phyloP scores from a whole-genome alignment of 2,329 filamentous ascomycete species.

The Aphanocladium album region DNA sequence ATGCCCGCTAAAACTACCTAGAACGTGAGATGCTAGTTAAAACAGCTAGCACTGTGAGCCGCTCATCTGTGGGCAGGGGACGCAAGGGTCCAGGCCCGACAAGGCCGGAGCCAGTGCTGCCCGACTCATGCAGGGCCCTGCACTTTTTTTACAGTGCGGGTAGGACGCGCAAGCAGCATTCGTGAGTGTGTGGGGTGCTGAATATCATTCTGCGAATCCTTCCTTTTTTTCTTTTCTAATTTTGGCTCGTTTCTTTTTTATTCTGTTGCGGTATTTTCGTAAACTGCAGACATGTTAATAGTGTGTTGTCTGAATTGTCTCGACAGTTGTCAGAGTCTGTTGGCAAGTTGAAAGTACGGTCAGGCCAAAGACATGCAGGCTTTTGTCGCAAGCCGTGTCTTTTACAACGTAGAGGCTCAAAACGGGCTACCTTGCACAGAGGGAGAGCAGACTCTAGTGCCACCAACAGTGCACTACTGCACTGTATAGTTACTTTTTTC shows the following conservation, averaged over 20 bases:
- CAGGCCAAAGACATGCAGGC: constrained; percentile 4
- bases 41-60: background rate
- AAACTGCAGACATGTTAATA: background rate
- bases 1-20: background rate
- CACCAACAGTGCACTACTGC: background rate
- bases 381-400: too few relatives aligned
- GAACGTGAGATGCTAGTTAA: background rate
- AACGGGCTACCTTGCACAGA: too few relatives aligned
- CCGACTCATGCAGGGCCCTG: background rate
- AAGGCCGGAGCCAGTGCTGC: background rate
- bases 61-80: background rate
- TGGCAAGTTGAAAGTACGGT: background rate
- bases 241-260: background rate
- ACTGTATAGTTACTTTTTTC: background rate
- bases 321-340: background rate
- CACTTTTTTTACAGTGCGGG: background rate
- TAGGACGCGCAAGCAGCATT: too few relatives aligned
- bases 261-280: too few relatives aligned
- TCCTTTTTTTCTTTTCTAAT: too few relatives aligned
- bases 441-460: background rate
- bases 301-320: background rate
- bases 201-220: background rate
- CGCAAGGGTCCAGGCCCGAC: background rate
- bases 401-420: too few relatives aligned
- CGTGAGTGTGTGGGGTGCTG: background rate